A percentile compares a stretch with the other conserved stretches of the same genome.
Conservation (phyloP, 306 rosid species). For the Lathyrus tuberosus region DNA sequence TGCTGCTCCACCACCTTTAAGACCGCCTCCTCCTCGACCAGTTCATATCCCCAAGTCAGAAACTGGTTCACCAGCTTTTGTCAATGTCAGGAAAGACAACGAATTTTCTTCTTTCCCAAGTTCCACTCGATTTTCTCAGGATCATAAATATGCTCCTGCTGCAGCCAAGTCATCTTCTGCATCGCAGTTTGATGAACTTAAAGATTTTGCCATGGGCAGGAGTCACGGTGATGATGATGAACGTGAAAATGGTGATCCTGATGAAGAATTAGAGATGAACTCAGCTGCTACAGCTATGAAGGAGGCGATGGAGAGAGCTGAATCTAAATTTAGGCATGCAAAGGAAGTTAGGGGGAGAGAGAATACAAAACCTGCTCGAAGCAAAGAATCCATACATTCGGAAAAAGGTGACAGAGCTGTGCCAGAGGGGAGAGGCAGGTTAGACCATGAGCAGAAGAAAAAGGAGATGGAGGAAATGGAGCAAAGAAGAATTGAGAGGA, state of each 20-base stretch:
- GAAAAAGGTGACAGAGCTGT: slow-evolving; percentile 64
- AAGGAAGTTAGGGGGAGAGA: slow-evolving; percentile 90
- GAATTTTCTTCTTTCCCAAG: slow-evolving; percentile 60
- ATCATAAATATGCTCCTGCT: slow-evolving; percentile 58
- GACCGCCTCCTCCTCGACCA: slow-evolving; percentile 98
- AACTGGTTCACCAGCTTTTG: slow-evolving; percentile 46
- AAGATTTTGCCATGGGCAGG: slow-evolving; percentile 69
- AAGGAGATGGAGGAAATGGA: slow-evolving; percentile 78
- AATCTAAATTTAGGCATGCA: slow-evolving; percentile 87
- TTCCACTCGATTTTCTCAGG: slow-evolving; percentile 59
- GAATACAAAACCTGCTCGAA: slow-evolving; percentile 67
- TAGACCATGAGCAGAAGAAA: slow-evolving; percentile 64
- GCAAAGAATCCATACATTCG: slow-evolving; percentile 63
- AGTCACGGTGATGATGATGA: slow-evolving; percentile 52
- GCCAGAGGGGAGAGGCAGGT: slow-evolving; percentile 54
- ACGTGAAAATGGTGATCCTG: slow-evolving; percentile 53
- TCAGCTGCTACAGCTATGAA: slow-evolving; percentile 95
- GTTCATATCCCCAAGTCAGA: slow-evolving; percentile 63
- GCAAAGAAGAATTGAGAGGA: slow-evolving; percentile 57
- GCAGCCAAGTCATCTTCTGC: slow-evolving; percentile 54
- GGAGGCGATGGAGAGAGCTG: slow-evolving; percentile 97
- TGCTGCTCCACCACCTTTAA: slow-evolving; percentile 95
- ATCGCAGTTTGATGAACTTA: slow-evolving; percentile 63
- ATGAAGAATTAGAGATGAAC: slow-evolving; percentile 84
- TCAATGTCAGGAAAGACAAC: slow-evolving; percentile 57